Percentiles rank a stretch among this genome's conserved stretches.
phyloP scores from a whole-genome alignment of 805 yeast species.

The Ogataea henricii region DNA sequence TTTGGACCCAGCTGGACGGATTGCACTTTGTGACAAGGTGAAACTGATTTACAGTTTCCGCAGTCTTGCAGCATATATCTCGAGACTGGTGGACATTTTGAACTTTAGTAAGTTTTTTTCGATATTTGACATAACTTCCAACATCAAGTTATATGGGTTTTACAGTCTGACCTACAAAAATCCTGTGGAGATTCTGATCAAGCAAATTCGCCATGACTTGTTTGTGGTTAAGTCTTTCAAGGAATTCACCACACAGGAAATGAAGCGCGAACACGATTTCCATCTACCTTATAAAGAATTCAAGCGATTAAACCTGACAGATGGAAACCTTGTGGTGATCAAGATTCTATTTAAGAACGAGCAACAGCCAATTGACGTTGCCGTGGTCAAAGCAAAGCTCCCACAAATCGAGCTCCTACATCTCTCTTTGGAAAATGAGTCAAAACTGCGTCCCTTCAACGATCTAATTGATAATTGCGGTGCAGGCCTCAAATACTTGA shows the following conservation, averaged over 20 bases:
- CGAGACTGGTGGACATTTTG: conserved; percentile 24
- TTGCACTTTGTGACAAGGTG: conserved; percentile 30
- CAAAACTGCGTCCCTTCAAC: conserved; percentile 32
- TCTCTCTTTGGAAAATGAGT: conserved; percentile 32
- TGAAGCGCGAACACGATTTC: conserved; percentile 36
- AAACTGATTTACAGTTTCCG: conserved; percentile 31
- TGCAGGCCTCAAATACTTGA: conserved; percentile 24
- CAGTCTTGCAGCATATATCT: conserved; percentile 26
- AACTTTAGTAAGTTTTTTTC: conserved; percentile 32
- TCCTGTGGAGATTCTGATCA: conserved; percentile 34
- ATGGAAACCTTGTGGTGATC: conserved; percentile 34
- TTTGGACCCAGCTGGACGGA: conserved; percentile 20
- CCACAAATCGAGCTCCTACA: conserved; percentile 31
- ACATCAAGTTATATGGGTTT: conserved; percentile 34
- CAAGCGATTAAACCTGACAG: conserved; percentile 29
- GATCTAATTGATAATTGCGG: conserved; percentile 31
- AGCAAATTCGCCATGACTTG: conserved; percentile 33
- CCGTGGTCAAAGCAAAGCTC: conserved; percentile 28
- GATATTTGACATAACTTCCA: conserved; percentile 34
- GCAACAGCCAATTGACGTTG: conserved; percentile 33
- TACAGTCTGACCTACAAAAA: conserved; percentile 29
- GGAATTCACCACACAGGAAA: conserved; percentile 33
- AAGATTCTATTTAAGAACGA: conserved; percentile 34
- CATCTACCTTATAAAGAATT: conserved; percentile 36
- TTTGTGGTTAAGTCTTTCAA: conserved; percentile 34